Conservation (phyloP, 2,329 filamentous ascomycete genomes). For the Fusarium sp. region DNA sequence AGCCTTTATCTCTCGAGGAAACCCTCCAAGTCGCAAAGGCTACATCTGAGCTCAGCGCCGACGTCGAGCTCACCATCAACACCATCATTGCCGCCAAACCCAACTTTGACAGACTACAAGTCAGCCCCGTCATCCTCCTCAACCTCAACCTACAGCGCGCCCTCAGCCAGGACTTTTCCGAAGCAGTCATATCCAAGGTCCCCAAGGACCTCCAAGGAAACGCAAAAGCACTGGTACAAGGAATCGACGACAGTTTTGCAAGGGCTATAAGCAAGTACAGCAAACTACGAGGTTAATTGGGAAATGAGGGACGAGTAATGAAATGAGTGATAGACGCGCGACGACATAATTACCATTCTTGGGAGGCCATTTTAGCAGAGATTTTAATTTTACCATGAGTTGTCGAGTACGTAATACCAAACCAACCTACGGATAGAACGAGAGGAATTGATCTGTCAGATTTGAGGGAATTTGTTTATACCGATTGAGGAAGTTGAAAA, state of each 20-base stretch:
- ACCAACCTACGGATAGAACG: not conserved
- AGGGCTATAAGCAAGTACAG: conserved; percentile 48
- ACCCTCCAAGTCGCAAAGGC: conserved; percentile 51
- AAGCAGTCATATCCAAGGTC: conserved; percentile 52
- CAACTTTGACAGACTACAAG: conserved; percentile 54
- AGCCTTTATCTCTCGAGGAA: conserved; percentile 50
- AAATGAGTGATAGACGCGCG: conserved; percentile 13
- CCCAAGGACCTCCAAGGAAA: conserved; percentile 45
- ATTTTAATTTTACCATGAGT: conserved; percentile 26
- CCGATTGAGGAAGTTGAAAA: conserved; percentile 19
- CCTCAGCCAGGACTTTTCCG: conserved; percentile 51
- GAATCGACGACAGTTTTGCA: conserved; percentile 52
- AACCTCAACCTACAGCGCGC: conserved; percentile 53
- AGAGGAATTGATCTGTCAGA: not conserved
- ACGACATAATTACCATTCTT: conserved; percentile 28
- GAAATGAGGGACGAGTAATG: conserved; percentile 12
- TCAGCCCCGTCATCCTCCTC: conserved; percentile 54
- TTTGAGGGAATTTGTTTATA: conserved; percentile 19
- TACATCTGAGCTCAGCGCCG: conserved; percentile 47
- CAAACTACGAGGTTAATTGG: conserved; percentile 11
- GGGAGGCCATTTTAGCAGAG: conserved; percentile 15
- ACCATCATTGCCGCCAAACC: conserved; percentile 52
- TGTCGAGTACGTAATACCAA: conserved; percentile 11
- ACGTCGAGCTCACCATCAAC: conserved; percentile 51
- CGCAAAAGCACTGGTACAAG: conserved; percentile 48